Conservation (phyloP, 768 basidiomycete species). For the Trametopsis cervina region DNA sequence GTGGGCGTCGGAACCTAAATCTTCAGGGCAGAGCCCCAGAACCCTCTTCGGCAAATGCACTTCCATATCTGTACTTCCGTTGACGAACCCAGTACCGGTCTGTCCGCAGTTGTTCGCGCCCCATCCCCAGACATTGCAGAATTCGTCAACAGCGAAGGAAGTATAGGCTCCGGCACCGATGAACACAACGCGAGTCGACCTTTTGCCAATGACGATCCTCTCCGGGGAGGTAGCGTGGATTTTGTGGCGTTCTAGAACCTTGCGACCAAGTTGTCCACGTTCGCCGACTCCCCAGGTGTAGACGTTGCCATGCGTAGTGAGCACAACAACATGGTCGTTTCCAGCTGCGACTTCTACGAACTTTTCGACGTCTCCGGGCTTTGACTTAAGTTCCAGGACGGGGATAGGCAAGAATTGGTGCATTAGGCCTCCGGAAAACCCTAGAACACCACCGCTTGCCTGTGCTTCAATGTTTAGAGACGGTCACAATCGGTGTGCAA, state of each 20-base stretch:
- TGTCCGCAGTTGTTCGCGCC: constrained; percentile 89
- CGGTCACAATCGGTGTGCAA: background rate
- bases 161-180: constrained; percentile 81
- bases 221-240: constrained; percentile 87
- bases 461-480: constrained; percentile 19
- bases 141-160: constrained; percentile 84
- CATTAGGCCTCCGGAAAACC: constrained; percentile 65
- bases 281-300: constrained; percentile 90
- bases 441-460: constrained; percentile 76
- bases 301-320: constrained; percentile 83
- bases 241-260: constrained; percentile 81
- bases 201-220: constrained; percentile 67
- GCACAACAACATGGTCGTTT: constrained; percentile 81
- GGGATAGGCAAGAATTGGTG: constrained; percentile 65
- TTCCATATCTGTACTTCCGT: constrained; percentile 40
- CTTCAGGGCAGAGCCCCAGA: constrained; percentile 49
- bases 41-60: constrained; percentile 61
- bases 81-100: constrained; percentile 51
- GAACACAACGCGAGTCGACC: constrained; percentile 54
- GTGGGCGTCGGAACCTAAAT: constrained; percentile 43
- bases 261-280: constrained; percentile 86
- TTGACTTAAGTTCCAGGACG: constrained; percentile 49
- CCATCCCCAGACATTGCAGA: constrained; percentile 88
- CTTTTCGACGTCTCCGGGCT: constrained; percentile 60
- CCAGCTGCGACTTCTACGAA: constrained; percentile 75